Evolutionary conservation across 768 basidiomycete genomes (phyloP), one percentile per base, ranked within the genome.

Genomic region (Xerocomellus intermedius): DNA sequence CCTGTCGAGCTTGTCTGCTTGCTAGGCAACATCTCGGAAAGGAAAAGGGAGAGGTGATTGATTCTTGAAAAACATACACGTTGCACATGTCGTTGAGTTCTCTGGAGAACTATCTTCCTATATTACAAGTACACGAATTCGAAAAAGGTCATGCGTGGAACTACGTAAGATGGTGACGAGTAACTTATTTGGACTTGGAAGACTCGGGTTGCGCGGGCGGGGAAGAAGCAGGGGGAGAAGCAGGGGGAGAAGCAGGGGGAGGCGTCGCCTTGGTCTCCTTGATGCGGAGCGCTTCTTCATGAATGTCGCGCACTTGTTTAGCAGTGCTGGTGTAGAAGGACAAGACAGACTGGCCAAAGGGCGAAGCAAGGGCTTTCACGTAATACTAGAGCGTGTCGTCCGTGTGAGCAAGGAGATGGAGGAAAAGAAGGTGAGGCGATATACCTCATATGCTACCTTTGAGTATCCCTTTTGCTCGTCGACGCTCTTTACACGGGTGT

Each of bases 291-390:
- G 95, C 95, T 73, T 98, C 95, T 65, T 94, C 91, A 67, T 97
- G 94, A 45, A 98, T 94, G 67, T 98, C 94, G 19, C 81, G 64
- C 26, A 92, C 86, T 71, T 95, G 91, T 75, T 97, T 98, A 19
- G 86, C 79, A 8, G 93, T 95, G 42, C 74, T 73, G 14, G 95
- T 96, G 77, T 97, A 98, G 77, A 97, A 98, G 1, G 73, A 64
- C 28, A 76, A 72, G 54, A 97, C 90, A 64, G 82, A 85, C 74
- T 86, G 81, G 12, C 94, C 94, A 22, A 86, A 71, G 1, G 89
- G 82, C 37, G 90, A 91, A n/a, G 79, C 48, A 21, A 96, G 74
- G 13, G 90, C 91, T 64, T 81, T 84, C 22, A 75, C 59, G 69
- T 96, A 97, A 65, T 94, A 94, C 88, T 91, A 63, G 13, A 49